phyloP scores from a whole-genome alignment of 495 filamentous ascomycete species.

The Hyaloscypha finlandica region DNA sequence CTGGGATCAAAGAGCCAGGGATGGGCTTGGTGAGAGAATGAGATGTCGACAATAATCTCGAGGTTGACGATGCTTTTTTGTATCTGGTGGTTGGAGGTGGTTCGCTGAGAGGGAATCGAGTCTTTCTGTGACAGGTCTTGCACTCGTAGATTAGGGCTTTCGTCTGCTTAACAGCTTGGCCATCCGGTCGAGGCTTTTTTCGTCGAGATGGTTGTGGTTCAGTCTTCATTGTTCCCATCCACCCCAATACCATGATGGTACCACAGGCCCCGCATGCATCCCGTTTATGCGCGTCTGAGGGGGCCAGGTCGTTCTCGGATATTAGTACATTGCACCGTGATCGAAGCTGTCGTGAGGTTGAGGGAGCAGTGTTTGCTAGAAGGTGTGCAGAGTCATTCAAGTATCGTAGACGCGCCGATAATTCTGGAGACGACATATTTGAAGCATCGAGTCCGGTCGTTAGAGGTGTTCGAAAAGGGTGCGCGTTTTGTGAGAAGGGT shows the following conservation, averaged over 20 bases:
- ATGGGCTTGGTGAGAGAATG: neutral
- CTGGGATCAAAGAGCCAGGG: constrained; percentile 2
- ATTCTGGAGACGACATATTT: constrained; percentile 27
- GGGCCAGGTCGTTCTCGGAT: constrained; percentile 43
- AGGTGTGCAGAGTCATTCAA: constrained; percentile 55
- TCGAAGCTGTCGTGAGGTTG: constrained; percentile 53
- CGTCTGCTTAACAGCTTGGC: neutral
- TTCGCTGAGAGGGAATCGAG: constrained; percentile 39
- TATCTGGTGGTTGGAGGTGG: constrained; percentile 27
- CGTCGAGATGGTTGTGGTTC: constrained; percentile 27
- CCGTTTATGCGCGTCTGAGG: constrained; percentile 45
- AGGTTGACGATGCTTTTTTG: constrained; percentile 1
- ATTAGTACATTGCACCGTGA: constrained; percentile 43
- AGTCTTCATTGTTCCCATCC: constrained; percentile 37
- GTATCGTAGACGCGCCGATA: constrained; percentile 33
- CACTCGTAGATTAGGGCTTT: constrained; percentile 42
- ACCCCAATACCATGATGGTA: constrained; percentile 51
- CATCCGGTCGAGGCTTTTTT: constrained; percentile 4
- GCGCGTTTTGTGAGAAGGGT: neutral
- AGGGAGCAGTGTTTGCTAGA: constrained; percentile 44
- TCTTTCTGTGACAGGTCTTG: constrained; percentile 43
- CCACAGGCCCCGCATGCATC: constrained; percentile 53
- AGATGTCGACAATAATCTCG: constrained; percentile 1
- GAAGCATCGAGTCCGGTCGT: neutral
- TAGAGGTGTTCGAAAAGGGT: neutral